phyloP scores from a whole-genome alignment of 306 rosid species.

The Senna tora region DNA sequence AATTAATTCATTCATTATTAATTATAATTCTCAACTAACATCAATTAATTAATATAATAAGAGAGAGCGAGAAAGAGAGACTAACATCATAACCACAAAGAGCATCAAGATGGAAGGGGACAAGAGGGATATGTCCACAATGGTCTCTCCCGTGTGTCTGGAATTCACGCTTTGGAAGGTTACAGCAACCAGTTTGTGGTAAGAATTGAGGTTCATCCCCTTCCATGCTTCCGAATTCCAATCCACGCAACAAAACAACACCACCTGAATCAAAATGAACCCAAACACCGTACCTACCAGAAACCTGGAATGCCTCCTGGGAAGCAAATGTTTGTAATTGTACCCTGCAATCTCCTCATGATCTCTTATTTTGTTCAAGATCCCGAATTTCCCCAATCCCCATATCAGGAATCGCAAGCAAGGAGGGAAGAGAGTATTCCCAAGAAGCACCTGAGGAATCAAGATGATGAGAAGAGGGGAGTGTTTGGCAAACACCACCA shows the following conservation, averaged over 20 bases:
- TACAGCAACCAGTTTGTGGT: slow-evolving; percentile 50
- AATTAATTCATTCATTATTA: neutral
- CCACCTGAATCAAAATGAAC: slow-evolving; percentile 48
- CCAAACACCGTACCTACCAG: slow-evolving; percentile 51
- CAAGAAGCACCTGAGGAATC: slow-evolving; percentile 55
- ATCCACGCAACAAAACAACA: slow-evolving; percentile 47
- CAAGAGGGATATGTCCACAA: slow-evolving; percentile 50
- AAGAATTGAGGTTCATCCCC: slow-evolving; percentile 43
- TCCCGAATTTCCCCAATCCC: slow-evolving; percentile 46
- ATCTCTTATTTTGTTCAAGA: slow-evolving; percentile 22
- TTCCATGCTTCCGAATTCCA: slow-evolving; percentile 51
- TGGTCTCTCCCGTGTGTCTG: slow-evolving; percentile 60
- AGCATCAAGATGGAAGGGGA: slow-evolving; percentile 58
- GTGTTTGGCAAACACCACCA: slow-evolving; percentile 55
- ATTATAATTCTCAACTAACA: no score
- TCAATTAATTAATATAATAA: neutral
- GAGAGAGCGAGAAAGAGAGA: neutral
- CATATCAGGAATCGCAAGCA: slow-evolving; percentile 45
- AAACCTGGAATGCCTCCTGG: slow-evolving; percentile 37
- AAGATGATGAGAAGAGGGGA: slow-evolving; percentile 58
- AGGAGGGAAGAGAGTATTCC: slow-evolving; percentile 66
- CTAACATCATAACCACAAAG: slow-evolving; percentile 71
- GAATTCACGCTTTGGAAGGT: slow-evolving; percentile 60
- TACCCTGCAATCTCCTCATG: slow-evolving; percentile 38
- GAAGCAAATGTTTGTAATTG: slow-evolving; percentile 50